These are phyloP conservation scores for Quercus ilex DNA, from an alignment of 306 rosid genomes.

Conservation along the genomic window DNA sequence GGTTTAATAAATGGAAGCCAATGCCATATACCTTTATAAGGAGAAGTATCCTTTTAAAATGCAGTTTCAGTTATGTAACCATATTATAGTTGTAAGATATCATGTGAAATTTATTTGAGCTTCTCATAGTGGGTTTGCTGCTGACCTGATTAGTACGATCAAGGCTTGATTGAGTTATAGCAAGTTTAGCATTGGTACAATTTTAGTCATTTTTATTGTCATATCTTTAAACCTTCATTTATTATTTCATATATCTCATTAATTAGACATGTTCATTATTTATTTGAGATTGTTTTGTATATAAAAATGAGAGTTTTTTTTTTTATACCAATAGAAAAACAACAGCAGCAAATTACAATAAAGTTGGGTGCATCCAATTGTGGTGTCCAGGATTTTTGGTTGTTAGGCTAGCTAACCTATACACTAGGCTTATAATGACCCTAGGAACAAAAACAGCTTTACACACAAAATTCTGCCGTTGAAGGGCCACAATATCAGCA, in stretches of 20 bases:
- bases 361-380: too few species aligned
- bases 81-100: not conserved
- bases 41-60: slow-evolving; percentile 83
- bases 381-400: too few species aligned
- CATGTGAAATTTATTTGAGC: not conserved
- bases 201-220: not conserved
- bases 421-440: too few species aligned
- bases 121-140: not conserved
- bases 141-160: not conserved
- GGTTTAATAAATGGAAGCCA: slow-evolving; percentile 55
- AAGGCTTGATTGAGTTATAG: not conserved
- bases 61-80: not conserved
- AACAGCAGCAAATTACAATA: too few species aligned
- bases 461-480: too few species aligned
- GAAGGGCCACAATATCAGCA: too few species aligned
- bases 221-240: not conserved
- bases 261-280: not conserved
- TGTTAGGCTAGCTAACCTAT: too few species aligned
- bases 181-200: not conserved
- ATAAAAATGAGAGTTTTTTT: too few species aligned
- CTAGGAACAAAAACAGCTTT: too few species aligned
- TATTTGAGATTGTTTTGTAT: too few species aligned
- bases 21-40: slow-evolving; percentile 60
- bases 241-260: not conserved
- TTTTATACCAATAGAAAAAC: too few species aligned